Base-by-base conservation (phyloP, 257 asterid genomes). In the Solanum clarkiae region DNA sequence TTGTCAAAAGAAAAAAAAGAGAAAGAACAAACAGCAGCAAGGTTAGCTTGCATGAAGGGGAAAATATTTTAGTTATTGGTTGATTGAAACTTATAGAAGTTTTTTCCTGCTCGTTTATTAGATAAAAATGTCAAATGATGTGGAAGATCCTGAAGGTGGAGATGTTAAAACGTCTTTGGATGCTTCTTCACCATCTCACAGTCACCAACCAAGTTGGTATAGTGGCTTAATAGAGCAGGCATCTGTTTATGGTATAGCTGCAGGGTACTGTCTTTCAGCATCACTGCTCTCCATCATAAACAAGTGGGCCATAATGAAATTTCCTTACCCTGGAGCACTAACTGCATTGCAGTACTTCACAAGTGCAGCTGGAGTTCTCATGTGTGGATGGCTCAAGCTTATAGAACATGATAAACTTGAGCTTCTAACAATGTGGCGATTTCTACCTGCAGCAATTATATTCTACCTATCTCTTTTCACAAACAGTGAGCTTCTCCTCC, bases 251-350 rank as follows among this genome's bases (percentile, higher is more conserved):
- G 99, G 99, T 51, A 77, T 96, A 45, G 99, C 99, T 18, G 96
- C 93, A 15, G 99, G 98, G 20, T 94, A 96, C 85, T 94, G 98
- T 89, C 22, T 96, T 70, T 94, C 99, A 9, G 99, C 98, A 36
- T 94, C 98, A 4, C 84, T 96, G 82, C 93, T 94, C 5, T 93
- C 98, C 14, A 96, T 96, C 88, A 96, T 96, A 87, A 96, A 93
- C 80, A 93, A 94, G 89, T 96, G 98, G 99, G 98, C 99, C 49
- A 92, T 96, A 26, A 96, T 94, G 99, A 96, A 90, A 89, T 96
- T 96, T 70, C 99, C 98, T 5, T 96, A 94, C 87, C 99, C 99
- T 0, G 99, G 98, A 20, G 98, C 99, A 16, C 90, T 96, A 75
- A 96, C 98, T 4, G 98, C 99, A 5, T 81, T 93, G 88, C 99